Conservation (phyloP, 441 rosid genomes). For the Populus hybrid region DNA sequence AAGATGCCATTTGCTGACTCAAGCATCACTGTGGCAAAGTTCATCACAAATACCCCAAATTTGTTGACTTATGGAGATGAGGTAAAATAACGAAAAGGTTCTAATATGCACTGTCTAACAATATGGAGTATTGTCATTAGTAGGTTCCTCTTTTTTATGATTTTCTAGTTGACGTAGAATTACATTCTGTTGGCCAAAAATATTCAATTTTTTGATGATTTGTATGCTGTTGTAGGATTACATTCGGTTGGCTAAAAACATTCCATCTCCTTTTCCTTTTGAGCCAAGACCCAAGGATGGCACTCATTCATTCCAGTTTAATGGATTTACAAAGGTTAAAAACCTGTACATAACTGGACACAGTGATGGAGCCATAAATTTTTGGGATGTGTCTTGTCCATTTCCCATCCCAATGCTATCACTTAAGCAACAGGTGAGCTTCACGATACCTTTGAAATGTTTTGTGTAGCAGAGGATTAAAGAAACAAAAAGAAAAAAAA, state of each 20-base stretch:
- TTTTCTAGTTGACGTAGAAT: background rate
- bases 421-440: constrained; percentile 73
- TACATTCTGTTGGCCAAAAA: background rate
- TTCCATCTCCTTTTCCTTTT: constrained; percentile 54
- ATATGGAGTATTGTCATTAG: background rate
- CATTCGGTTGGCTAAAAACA: constrained; percentile 42
- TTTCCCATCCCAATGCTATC: constrained; percentile 58
- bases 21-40: constrained; percentile 55
- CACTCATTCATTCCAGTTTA: constrained; percentile 40
- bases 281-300: constrained; percentile 58
- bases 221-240: constrained; percentile 48
- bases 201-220: background rate
- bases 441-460: background rate
- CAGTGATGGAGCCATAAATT: constrained; percentile 70
- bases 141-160: background rate
- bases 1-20: constrained; percentile 73
- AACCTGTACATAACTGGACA: constrained; percentile 87
- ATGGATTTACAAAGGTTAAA: constrained; percentile 73
- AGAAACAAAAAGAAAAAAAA: too few relatives aligned
- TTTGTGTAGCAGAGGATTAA: background rate
- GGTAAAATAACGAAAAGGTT: constrained; percentile 39
- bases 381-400: constrained; percentile 86
- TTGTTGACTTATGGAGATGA: constrained; percentile 50
- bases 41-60: constrained; percentile 48
- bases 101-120: background rate